phyloP scores from a whole-genome alignment of 2,329 filamentous ascomycete species.

The Cladophialophora carrionii region DNA sequence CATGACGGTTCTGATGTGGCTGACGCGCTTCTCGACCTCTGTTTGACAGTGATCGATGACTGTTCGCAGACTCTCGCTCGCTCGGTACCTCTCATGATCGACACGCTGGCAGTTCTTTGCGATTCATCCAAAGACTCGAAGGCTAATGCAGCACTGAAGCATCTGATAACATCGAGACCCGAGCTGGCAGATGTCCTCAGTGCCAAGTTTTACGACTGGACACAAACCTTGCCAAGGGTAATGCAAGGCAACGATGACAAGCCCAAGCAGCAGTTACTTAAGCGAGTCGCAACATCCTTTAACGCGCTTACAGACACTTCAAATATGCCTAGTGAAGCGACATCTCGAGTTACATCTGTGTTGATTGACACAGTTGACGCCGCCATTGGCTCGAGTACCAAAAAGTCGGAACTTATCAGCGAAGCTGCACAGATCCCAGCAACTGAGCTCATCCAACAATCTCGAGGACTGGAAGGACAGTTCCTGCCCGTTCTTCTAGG shows the following conservation, averaged over 20 bases:
- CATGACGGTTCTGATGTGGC: conserved; percentile 72
- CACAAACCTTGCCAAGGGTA: conserved; percentile 74
- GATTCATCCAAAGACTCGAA: conserved; percentile 53
- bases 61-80: conserved; percentile 74
- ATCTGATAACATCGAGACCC: conserved; percentile 65
- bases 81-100: conserved; percentile 72
- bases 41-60: conserved; percentile 74
- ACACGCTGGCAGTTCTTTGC: conserved; percentile 75
- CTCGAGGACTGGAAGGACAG: not conserved
- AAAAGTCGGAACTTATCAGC: conserved; percentile 20
- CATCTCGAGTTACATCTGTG: conserved; percentile 67
- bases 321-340: conserved; percentile 67
- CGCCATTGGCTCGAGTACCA: conserved; percentile 46
- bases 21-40: conserved; percentile 69
- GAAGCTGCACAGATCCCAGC: conserved; percentile 15
- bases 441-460: conserved; percentile 19
- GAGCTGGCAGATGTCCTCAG: conserved; percentile 68
- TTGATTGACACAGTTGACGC: conserved; percentile 73
- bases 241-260: conserved; percentile 84
- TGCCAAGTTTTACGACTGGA: conserved; percentile 76
- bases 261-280: conserved; percentile 71
- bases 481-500: conserved; percentile 35
- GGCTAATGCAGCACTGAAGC: conserved; percentile 54
- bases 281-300: conserved; percentile 75
- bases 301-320: conserved; percentile 66